Base-by-base conservation (phyloP, 2,329 filamentous ascomycete genomes). In the Apiospora phragmitis region DNA sequence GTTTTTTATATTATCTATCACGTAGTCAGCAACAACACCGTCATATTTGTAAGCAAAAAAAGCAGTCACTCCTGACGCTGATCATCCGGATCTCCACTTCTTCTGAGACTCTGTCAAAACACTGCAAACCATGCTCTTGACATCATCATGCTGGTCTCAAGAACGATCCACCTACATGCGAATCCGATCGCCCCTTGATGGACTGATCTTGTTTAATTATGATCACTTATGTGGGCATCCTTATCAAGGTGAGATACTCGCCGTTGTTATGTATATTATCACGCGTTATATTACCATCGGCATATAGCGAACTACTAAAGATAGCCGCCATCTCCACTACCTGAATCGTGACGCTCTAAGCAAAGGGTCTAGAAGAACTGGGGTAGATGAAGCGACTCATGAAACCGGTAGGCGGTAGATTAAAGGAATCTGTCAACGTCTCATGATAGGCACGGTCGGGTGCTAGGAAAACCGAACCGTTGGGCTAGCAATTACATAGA, bases 351-450 rank as follows among this genome's bases (percentile, higher is more conserved):
- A 38, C 51, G 26, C 35, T 59, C 29, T 18, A 16, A 16, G 51
- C 29, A 32, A 21, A 26, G 7, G 29, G 51, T 59, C 51, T 59
- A 59, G 51, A 59, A 59, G 51, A 29, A 35, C 11, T 35, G 51
- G 7, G 16, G n/a, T 59, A 35, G 51, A 59, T 59, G 29, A 59
- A 59, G 51, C 51, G 51, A 59, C 51, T 59, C 55, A 62, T 59
- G 55, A 38, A 24, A 62, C 55, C 29, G 32, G 32, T 62, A 38
- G 3, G 12, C 21, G 55, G 55, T 62, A 62, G 8, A 62, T 62
- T 38, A 38, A 24, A 38, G 55, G 55, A 29, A n/a, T 62, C 29
- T 62, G 55, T 62, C 55, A 62, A 62, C 55, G 55, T 62, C 55
- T 38, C 55, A 62, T 62, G 55, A 62, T 38, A 21, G 26, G 18